Conservation (phyloP, 148 eudicot species). For the Beta vulgaris region DNA sequence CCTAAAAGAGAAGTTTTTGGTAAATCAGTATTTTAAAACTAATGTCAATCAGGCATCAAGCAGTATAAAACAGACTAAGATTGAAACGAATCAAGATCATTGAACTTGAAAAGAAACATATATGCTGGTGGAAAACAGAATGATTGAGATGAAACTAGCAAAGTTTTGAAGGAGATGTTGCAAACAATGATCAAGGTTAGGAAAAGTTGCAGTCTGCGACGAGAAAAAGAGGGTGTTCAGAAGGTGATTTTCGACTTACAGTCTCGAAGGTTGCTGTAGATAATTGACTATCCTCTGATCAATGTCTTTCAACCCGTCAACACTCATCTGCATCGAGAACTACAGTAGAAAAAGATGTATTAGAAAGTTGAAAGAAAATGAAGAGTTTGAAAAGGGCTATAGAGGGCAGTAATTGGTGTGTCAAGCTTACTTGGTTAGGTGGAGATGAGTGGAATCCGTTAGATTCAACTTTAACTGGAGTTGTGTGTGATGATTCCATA, state of each 20-base stretch:
- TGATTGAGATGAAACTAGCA: neutral
- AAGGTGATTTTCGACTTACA: constrained; percentile 44
- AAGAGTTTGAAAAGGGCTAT: neutral
- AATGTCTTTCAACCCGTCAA: constrained; percentile 59
- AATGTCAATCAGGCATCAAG: neutral
- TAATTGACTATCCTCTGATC: constrained; percentile 67
- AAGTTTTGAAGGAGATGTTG: neutral
- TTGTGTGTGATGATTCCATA: constrained; percentile 41
- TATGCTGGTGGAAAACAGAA: neutral
- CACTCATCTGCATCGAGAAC: constrained; percentile 57
- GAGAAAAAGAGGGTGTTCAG: neutral
- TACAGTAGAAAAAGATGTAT: constrained; percentile 17
- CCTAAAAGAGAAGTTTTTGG: constrained; percentile 36
- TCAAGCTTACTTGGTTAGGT: constrained; percentile 43
- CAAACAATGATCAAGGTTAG: neutral
- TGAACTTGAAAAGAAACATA: neutral
- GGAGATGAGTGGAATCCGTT: constrained; percentile 53
- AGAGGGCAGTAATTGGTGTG: neutral
- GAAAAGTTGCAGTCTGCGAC: neutral
- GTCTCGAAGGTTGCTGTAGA: constrained; percentile 62
- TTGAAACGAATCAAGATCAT: neutral
- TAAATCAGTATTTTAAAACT: neutral
- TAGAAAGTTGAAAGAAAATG: neutral
- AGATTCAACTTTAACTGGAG: constrained; percentile 42
- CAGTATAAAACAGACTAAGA: neutral